Evolutionary conservation across 805 yeast genomes (phyloP).

Genomic region (Candida stauntonica): DNA sequence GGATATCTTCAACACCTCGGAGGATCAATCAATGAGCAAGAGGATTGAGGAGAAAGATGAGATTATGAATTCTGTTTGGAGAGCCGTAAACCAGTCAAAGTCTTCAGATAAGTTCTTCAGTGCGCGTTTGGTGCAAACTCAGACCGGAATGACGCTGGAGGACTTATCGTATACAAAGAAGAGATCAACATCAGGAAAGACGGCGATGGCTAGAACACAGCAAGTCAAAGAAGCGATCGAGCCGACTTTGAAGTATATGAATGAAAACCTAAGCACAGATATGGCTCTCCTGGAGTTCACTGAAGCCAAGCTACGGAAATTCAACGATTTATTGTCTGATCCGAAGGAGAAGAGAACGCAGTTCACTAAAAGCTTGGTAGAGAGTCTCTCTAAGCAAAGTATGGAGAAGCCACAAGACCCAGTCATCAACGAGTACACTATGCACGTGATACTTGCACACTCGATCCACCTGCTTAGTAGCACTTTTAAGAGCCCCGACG

Average conservation of each 20-base stretch:
- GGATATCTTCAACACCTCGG: constrained; percentile 5
- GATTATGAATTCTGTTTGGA: neutral
- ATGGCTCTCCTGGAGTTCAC: constrained; percentile 9
- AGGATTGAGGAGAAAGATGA: no score
- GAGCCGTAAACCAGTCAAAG: neutral
- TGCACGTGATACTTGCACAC: constrained; percentile 11
- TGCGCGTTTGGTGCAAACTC: constrained; percentile 1
- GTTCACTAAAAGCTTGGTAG: constrained; percentile 2
- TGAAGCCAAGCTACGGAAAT: constrained; percentile 1
- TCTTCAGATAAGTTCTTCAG: neutral
- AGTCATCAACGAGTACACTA: constrained; percentile 15
- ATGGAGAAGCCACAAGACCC: constrained; percentile 7
- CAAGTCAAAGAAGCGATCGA: constrained; percentile 6
- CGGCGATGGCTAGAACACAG: neutral
- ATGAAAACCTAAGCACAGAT: constrained; percentile 3
- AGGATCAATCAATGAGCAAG: no score
- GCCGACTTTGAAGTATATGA: constrained; percentile 4
- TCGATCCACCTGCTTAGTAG: constrained; percentile 10
- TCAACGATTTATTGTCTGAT: constrained; percentile 2
- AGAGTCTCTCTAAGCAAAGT: constrained; percentile 1
- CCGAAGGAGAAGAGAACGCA: neutral
- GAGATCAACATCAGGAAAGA: constrained; percentile 1
- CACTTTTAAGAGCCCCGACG: constrained; percentile 12
- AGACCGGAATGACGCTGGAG: neutral
- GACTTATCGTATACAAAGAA: neutral